phyloP scores from a whole-genome alignment of 31 red algal genomes.

The Odonthalia washingtoniensis region DNA sequence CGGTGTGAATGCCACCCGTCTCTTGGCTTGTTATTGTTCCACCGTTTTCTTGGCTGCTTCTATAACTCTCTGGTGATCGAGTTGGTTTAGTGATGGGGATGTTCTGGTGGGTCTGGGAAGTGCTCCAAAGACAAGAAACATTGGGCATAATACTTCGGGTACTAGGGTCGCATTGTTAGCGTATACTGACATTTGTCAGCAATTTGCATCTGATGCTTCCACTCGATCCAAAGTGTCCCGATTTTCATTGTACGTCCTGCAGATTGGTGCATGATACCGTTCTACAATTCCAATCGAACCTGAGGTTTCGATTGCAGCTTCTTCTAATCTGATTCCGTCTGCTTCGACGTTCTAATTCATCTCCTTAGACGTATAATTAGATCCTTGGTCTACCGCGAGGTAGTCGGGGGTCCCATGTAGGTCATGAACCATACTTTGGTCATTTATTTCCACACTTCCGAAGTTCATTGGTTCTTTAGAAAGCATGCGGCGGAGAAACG shows the following conservation, averaged over 20 bases:
- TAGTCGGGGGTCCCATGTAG: not conserved
- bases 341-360: not conserved
- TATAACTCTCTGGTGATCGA: not conserved
- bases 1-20: slow-evolving; percentile 17
- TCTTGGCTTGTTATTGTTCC: slow-evolving; percentile 21
- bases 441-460: not conserved
- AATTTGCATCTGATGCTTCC: not conserved
- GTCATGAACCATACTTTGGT: not conserved
- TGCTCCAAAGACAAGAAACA: not conserved
- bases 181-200: not conserved
- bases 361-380: not conserved
- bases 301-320: not conserved
- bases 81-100: not conserved
- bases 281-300: not conserved
- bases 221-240: not conserved
- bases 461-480: not conserved
- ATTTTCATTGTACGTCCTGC: not conserved
- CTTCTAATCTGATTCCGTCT: not conserved
- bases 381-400: not conserved
- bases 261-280: not conserved
- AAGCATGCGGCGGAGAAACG: not conserved
- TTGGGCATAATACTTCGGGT: not conserved
- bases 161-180: not conserved
- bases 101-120: not conserved
- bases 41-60: not conserved